phyloP scores from a whole-genome alignment of 169 alveolate species.

The Amoebophrya sp. region DNA sequence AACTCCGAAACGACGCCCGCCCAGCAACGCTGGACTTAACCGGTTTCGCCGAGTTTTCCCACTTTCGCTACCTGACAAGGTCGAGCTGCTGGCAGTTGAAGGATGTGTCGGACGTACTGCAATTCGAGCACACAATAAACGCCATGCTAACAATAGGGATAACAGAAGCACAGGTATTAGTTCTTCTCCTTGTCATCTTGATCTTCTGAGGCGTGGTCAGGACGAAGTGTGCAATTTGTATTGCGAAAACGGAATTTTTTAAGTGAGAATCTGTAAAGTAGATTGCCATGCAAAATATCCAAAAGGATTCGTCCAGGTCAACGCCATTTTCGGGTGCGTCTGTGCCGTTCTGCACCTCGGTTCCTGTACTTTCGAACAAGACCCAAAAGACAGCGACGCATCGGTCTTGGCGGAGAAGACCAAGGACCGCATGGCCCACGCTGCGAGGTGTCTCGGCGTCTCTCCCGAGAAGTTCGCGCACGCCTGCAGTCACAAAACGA shows the following conservation, averaged over 20 bases:
- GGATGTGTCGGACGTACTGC: slow-evolving; percentile 44
- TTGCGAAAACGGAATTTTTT: too few species aligned
- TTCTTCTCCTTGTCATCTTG: too few species aligned
- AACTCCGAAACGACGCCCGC: background rate
- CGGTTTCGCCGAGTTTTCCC: slow-evolving; percentile 29
- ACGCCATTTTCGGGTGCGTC: background rate
- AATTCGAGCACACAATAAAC: slow-evolving; percentile 48
- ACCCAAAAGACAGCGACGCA: background rate
- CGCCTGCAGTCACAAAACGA: background rate
- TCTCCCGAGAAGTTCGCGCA: background rate
- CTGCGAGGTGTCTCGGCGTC: background rate
- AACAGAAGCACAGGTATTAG: slow-evolving; percentile 56
- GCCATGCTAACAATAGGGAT: slow-evolving; percentile 64
- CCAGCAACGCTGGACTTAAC: background rate
- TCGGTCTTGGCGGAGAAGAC: background rate
- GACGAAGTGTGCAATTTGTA: too few species aligned
- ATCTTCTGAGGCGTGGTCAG: too few species aligned
- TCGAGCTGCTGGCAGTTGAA: slow-evolving; percentile 40
- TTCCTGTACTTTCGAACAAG: background rate
- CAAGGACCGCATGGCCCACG: background rate
- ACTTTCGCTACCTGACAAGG: slow-evolving; percentile 42
- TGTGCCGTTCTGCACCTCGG: background rate
- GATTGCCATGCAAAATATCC: too few species aligned
- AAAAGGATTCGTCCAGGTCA: too few species aligned
- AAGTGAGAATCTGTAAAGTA: too few species aligned